Evolutionary conservation across 805 yeast genomes (phyloP).

Genomic region (Metschnikowia shivogae): DNA sequence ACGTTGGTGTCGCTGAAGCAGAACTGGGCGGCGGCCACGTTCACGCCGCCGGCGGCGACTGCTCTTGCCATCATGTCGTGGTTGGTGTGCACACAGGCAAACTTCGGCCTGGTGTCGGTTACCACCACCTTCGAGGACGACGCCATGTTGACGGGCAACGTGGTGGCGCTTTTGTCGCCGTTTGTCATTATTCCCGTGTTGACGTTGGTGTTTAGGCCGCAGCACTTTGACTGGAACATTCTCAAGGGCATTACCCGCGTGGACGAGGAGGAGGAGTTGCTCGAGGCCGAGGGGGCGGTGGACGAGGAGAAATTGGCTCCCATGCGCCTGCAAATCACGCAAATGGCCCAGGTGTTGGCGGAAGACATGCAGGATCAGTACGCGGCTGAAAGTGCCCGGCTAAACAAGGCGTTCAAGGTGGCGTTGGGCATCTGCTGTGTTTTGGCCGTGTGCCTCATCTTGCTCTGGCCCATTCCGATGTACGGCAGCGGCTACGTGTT

Average conservation of each 20-base stretch:
- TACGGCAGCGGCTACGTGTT: constrained; percentile 77
- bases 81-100: constrained; percentile 35
- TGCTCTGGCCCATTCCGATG: constrained; percentile 95
- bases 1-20: constrained; percentile 62
- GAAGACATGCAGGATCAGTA: constrained; percentile 16
- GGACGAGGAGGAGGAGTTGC: constrained; percentile 66
- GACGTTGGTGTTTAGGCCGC: constrained; percentile 61
- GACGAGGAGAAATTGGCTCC: constrained; percentile 26
- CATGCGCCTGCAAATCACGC: constrained; percentile 35
- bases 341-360: constrained; percentile 38
- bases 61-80: constrained; percentile 63
- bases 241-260: constrained; percentile 61
- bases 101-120: constrained; percentile 31
- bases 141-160: constrained; percentile 87
- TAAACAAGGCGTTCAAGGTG: constrained; percentile 54
- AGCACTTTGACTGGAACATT: constrained; percentile 67
- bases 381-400: constrained; percentile 48
- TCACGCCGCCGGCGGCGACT: constrained; percentile 78
- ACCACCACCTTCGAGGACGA: constrained; percentile 71
- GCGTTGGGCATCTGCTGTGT: constrained; percentile 60
- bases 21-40: constrained; percentile 63
- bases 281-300: constrained; percentile 29
- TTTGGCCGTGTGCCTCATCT: constrained; percentile 58
- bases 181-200: constrained; percentile 60
- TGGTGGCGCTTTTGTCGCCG: constrained; percentile 77